Conservation (phyloP, 2,329 filamentous ascomycete genomes). For the Claviceps capensis region DNA sequence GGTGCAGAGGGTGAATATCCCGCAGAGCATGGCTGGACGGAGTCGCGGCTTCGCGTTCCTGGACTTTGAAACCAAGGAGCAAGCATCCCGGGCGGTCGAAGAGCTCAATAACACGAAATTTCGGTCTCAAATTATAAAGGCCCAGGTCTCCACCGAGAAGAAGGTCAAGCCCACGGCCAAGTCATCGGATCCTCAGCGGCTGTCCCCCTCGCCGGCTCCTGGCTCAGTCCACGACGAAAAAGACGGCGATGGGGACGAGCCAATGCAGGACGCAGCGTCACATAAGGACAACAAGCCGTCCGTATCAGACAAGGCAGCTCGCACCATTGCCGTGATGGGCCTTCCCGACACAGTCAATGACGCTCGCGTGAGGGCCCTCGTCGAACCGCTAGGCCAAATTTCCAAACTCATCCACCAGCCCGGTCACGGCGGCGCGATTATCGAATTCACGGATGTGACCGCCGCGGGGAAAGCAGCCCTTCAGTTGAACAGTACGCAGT, state of each 20-base stretch:
- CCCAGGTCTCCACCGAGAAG: slow-evolving; percentile 43
- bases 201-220: slow-evolving; percentile 19
- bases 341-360: slow-evolving; percentile 90
- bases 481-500: slow-evolving; percentile 39
- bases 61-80: slow-evolving; percentile 56
- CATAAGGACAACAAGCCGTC: slow-evolving; percentile 20
- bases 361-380: slow-evolving; percentile 59
- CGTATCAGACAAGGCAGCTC: slow-evolving; percentile 39
- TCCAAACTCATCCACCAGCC: slow-evolving; percentile 68
- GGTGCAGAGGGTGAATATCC: slow-evolving; percentile 58
- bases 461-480: slow-evolving; percentile 61
- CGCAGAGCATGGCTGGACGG: slow-evolving; percentile 51
- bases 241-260: slow-evolving; percentile 18
- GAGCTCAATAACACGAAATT: slow-evolving; percentile 60
- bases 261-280: slow-evolving; percentile 19
- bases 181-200: slow-evolving; percentile 19
- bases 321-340: slow-evolving; percentile 71
- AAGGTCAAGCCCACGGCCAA: slow-evolving; percentile 44
- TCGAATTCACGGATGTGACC: slow-evolving; percentile 63
- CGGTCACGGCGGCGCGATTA: slow-evolving; percentile 69
- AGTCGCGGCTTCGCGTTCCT: slow-evolving; percentile 72
- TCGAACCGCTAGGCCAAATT: slow-evolving; percentile 56
- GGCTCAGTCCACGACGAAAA: slow-evolving; percentile 21
- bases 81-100: slow-evolving; percentile 51
- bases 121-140: slow-evolving; percentile 51